Conservation (phyloP, 2,329 filamentous ascomycete species). For the Colletotrichum sansevieriae region DNA sequence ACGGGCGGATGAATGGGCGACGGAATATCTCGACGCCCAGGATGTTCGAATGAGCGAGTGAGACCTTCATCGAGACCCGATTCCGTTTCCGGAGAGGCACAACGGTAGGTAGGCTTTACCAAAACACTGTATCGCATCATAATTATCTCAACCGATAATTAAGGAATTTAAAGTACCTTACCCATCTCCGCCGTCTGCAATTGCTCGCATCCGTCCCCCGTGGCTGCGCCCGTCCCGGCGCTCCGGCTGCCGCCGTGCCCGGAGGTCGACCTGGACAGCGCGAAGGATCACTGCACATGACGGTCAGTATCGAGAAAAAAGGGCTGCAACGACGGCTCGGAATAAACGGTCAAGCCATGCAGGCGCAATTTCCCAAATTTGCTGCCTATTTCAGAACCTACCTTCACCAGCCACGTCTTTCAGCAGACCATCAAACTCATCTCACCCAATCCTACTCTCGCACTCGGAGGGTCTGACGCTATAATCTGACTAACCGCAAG, state of each 20-base stretch:
- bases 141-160: background rate
- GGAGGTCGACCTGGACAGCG: background rate
- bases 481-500: conserved; percentile 18
- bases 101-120: background rate
- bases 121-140: conserved; percentile 4
- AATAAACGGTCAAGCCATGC: conserved; percentile 25
- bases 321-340: conserved; percentile 29
- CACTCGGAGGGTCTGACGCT: conserved; percentile 5
- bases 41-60: background rate
- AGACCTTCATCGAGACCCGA: background rate
- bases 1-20: too few relatives aligned
- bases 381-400: conserved; percentile 17
- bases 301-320: background rate
- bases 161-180: background rate
- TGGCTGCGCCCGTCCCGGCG: conserved; percentile 7
- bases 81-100: conserved; percentile 1
- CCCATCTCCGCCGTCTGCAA: background rate
- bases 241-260: conserved; percentile 22
- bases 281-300: background rate
- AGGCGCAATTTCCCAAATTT: conserved; percentile 6
- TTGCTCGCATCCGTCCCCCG: conserved; percentile 22
- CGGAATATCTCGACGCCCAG: background rate
- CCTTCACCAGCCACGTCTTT: conserved; percentile 17
- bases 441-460: background rate
- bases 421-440: conserved; percentile 2